Base-by-base conservation (phyloP, 2,329 filamentous ascomycete species). In the Zelopaecilomyces penicillatus region DNA sequence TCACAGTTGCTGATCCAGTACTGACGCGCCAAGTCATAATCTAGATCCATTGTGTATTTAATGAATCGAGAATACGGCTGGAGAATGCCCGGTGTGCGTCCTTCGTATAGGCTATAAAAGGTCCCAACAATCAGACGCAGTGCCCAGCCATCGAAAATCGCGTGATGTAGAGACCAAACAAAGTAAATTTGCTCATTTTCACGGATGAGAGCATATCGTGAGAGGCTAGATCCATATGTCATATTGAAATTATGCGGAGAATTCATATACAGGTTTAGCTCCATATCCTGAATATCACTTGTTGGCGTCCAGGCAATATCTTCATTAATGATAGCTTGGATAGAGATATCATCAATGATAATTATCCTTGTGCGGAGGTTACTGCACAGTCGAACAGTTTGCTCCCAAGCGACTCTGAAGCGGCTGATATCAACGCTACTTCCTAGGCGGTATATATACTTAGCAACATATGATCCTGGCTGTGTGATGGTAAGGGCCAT, bases 401-500 rank as follows among this genome's bases (percentile, higher is more conserved):
- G 32, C 12, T 54, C 52, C 55, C 54, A 57, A 5, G 48, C 48
- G 1, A 7, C 29, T 11, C 37, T 49, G 30, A 57, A 56, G 3
- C 43, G 45, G 4, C 31, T 39, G 29, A 58, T 26, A n/a, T 62
- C 52, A 5, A 57, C 32, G 8, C 54, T 12, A 1, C 30, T 35
- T 0, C 51, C 37, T 3, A 61, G 50, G 28, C 46, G 43, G 30
- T 57, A 47, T 10, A 52, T 53, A 30, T 57, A 54, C 39, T 57
- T 54, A 3, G 60, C 57, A n/a, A 67, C 54, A 35, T 69, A 69
- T 1, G 58, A 59, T 2, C 61, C 64, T 2, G 49, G 37, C 6
- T 59, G 53, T 30, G 57, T 56, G 33, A 52, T 54, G 2, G 64
- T 56, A 2, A 66, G 50, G 1, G 62, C 58, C 50, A 55, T 54